Evolutionary conservation across 2,329 filamentous ascomycete genomes (phyloP).

Genomic region (Colletotrichum karsti): DNA sequence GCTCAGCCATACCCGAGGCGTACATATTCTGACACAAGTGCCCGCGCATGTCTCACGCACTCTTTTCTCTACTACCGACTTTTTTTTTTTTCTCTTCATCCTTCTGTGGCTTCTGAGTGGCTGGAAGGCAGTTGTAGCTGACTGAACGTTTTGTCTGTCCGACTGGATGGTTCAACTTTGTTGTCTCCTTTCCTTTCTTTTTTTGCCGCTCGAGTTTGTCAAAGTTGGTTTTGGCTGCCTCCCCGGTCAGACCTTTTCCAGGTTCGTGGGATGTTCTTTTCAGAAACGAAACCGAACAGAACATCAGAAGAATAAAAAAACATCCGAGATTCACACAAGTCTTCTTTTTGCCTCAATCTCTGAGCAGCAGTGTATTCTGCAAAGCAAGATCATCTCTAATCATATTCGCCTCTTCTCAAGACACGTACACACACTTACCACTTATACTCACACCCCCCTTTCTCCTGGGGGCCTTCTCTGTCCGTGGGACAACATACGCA

Average conservation of each 20-base stretch:
- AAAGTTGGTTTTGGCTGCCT: slow-evolving; percentile 10
- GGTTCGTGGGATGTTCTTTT: background rate
- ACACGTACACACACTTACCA: no score
- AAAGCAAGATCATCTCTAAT: background rate
- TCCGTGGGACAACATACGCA: background rate
- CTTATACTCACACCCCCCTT: no score
- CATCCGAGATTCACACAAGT: background rate
- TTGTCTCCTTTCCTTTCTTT: background rate
- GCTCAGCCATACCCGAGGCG: slow-evolving; percentile 25
- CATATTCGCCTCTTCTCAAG: no score
- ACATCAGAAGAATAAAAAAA: background rate
- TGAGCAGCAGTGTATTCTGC: background rate
- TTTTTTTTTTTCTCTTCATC: background rate
- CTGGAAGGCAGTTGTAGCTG: background rate
- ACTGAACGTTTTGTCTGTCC: background rate
- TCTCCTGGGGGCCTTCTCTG: background rate
- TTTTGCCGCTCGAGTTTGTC: background rate
- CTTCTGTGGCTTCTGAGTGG: background rate
- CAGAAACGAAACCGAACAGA: background rate
- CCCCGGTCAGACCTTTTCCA: slow-evolving; percentile 21
- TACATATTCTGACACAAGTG: slow-evolving; percentile 25
- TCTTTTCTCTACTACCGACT: background rate
- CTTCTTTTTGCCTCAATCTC: background rate
- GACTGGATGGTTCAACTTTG: background rate
- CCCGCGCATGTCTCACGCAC: slow-evolving; percentile 18